Evolutionary conservation across 768 basidiomycete species (phyloP), one percentile per base, ranked within the genome.

Genomic region (Suillus clintonianus): DNA sequence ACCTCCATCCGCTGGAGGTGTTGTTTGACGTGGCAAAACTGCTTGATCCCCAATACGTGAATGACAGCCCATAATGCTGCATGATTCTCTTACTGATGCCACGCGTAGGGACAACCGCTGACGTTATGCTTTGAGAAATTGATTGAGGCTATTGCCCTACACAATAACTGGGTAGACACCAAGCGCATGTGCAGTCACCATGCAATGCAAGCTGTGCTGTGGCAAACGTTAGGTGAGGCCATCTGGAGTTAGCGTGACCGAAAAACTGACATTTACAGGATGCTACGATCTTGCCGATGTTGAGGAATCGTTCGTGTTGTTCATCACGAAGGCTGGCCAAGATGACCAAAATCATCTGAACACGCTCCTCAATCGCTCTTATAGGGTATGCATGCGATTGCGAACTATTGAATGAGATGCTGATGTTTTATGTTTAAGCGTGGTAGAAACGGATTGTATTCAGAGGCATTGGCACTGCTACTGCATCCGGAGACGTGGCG

Each of bases 21-120:
- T 80, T 94, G 47, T 89, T 83, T 69, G 93, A 94, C 71, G 86
- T 90, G 14, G 82, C 83, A 70, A 94, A 94, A 72, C 81, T 94
- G n/a, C 75, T 92, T 60, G 83, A 87, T 47, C 85, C 89, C 11
- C 77, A 82, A 70, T 41, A 57, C 84, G 86, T 72, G 91, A 90
- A 71, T 27, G 81, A 48, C 9, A 34, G 15, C 27, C 43, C 64
- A 39, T 60, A 34, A 59, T 53, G 24, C 36, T 19, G 24, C 54
- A 41, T 15, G 14, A 56, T 32, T 34, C 10, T 50, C 39, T 41
- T 61, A 17, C 50, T 56, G 53, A 63, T 54, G 14, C 39, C 9
- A 65, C 59, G 32, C 39, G 19, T 62, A 92, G 91, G 85, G 86
- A 67, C 89, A 92, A 78, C 91, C 91, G 27, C 70, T 92, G 32